These are phyloP conservation scores for Penicillium sclerotigenum DNA, from an alignment of 2,329 filamentous ascomycete genomes.

Conservation along the genomic window DNA sequence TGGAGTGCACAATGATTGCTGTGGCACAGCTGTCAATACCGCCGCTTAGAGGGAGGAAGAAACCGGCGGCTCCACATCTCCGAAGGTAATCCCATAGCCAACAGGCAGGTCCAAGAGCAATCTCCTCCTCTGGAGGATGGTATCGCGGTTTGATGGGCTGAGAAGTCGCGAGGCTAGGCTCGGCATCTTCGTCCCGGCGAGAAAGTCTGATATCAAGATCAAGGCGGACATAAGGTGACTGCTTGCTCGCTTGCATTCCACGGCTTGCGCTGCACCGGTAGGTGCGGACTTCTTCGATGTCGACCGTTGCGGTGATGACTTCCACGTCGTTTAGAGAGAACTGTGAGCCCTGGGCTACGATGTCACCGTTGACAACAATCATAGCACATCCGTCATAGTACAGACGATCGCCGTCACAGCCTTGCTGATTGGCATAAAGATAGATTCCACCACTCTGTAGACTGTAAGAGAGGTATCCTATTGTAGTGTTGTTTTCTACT, in stretches of 20 bases:
- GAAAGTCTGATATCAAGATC: slow-evolving; percentile 38
- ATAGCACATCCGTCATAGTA: slow-evolving; percentile 63
- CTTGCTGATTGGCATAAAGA: slow-evolving; percentile 62
- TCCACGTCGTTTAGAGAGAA: slow-evolving; percentile 65
- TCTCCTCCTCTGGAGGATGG: slow-evolving; percentile 64
- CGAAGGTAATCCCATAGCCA: slow-evolving; percentile 57
- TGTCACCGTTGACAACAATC: slow-evolving; percentile 61
- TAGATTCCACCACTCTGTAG: slow-evolving; percentile 44
- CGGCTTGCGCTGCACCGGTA: slow-evolving; percentile 31
- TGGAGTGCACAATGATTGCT: slow-evolving; percentile 40
- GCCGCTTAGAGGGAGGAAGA: slow-evolving; percentile 40
- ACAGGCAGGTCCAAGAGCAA: slow-evolving; percentile 61
- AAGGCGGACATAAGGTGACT: slow-evolving; percentile 35
- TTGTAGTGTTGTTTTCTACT: background rate
- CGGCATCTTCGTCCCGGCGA: slow-evolving; percentile 38
- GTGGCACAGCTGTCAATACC: slow-evolving; percentile 43
- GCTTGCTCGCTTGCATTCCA: slow-evolving; percentile 35
- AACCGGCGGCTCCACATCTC: slow-evolving; percentile 37
- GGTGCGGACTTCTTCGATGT: slow-evolving; percentile 60
- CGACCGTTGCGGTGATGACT: slow-evolving; percentile 63
- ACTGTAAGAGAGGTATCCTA: background rate
- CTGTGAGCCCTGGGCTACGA: slow-evolving; percentile 64
- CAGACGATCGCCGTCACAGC: slow-evolving; percentile 59
- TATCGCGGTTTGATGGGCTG: slow-evolving; percentile 50
- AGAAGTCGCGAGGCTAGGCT: slow-evolving; percentile 48